phyloP scores from a whole-genome alignment of 495 filamentous ascomycete species.

The Chaetomium tenue region DNA sequence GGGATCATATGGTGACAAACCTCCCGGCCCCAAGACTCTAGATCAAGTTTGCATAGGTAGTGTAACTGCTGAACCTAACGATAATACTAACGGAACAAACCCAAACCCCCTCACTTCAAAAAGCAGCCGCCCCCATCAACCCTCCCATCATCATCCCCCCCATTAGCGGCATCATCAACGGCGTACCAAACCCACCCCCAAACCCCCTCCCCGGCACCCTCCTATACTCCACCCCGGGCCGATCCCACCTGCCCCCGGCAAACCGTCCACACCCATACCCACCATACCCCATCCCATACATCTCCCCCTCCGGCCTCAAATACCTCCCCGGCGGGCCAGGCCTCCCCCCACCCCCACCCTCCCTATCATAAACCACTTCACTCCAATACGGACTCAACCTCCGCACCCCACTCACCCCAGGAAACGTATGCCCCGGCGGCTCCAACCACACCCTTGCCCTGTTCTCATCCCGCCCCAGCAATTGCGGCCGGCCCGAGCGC shows the following conservation, averaged over 20 bases:
- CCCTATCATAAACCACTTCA: constrained; percentile 30
- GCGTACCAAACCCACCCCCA: constrained; percentile 25
- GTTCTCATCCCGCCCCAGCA: constrained; percentile 26
- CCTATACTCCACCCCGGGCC: constrained; percentile 13
- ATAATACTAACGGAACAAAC: not conserved
- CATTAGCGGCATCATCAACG: constrained; percentile 18
- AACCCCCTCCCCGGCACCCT: constrained; percentile 19
- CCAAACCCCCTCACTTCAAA: not conserved
- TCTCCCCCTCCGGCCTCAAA: constrained; percentile 29
- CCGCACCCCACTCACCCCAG: constrained; percentile 19
- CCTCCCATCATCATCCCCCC: constrained; percentile 24
- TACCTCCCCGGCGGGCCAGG: constrained; percentile 24
- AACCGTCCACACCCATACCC: constrained; percentile 29
- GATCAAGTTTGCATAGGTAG: no score
- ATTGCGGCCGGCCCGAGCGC: constrained; percentile 21
- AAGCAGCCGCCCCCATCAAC: constrained; percentile 8
- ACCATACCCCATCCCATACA: constrained; percentile 33
- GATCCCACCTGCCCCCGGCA: constrained; percentile 27
- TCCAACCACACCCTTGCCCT: constrained; percentile 29
- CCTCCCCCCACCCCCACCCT: not conserved
- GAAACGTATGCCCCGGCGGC: constrained; percentile 28
- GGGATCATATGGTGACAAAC: no score
- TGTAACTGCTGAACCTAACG: not conserved
- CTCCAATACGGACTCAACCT: constrained; percentile 28
- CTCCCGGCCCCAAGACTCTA: no score